Evolutionary conservation across 768 basidiomycete species (phyloP).

Genomic region (Leccinum disarticulatum): DNA sequence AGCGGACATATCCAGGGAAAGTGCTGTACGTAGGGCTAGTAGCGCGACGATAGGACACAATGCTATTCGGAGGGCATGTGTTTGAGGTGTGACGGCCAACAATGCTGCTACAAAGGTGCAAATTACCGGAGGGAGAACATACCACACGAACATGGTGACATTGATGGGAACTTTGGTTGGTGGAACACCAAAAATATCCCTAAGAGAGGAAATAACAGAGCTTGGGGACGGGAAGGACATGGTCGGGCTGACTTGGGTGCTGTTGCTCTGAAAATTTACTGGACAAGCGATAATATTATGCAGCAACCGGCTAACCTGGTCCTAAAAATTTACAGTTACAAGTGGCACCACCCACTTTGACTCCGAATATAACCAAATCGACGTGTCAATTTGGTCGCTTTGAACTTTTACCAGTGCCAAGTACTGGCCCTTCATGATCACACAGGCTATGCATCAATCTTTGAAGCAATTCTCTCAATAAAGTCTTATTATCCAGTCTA

Average conservation of each 20-base stretch:
- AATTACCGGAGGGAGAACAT: conserved; percentile 43
- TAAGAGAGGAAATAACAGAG: background rate
- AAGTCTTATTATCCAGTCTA: too few species aligned
- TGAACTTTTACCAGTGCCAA: too few species aligned
- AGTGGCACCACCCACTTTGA: too few species aligned
- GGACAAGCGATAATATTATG: too few species aligned
- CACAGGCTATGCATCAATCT: too few species aligned
- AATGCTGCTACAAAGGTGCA: conserved; percentile 49
- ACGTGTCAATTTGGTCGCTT: too few species aligned
- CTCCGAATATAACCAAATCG: too few species aligned
- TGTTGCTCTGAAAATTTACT: background rate
- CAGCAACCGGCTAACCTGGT: too few species aligned
- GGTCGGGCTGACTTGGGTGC: too few species aligned
- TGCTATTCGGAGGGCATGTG: conserved; percentile 43
- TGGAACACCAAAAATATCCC: conserved; percentile 8
- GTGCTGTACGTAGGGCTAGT: conserved; percentile 40
- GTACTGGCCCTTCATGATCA: too few species aligned
- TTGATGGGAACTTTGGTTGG: conserved; percentile 30
- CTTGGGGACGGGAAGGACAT: background rate
- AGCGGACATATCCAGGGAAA: conserved; percentile 14
- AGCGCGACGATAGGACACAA: conserved; percentile 47
- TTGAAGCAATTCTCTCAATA: too few species aligned
- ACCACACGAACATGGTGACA: conserved; percentile 31
- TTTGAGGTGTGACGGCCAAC: conserved; percentile 47
- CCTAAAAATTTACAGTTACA: background rate